Evolutionary conservation across 768 basidiomycete species (phyloP).

Genomic region (Leccinum pellstonianum): DNA sequence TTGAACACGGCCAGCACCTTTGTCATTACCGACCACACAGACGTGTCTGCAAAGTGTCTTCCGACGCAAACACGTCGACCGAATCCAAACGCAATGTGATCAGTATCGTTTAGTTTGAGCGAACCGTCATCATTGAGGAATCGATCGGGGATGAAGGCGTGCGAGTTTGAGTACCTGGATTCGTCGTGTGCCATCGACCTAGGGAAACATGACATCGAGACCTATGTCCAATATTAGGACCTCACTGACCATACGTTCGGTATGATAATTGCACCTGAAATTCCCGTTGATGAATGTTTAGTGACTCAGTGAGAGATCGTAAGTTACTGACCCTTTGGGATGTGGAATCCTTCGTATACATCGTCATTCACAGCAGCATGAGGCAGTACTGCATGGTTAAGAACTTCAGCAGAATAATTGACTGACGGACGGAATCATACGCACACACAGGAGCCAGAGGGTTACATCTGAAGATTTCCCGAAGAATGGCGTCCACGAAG

Average conservation of each 20-base stretch:
- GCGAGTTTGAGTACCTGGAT: slow-evolving; percentile 35
- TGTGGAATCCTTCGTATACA: slow-evolving; percentile 43
- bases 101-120: slow-evolving; percentile 5
- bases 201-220: background rate
- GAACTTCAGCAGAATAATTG: no score
- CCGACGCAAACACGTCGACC: slow-evolving; percentile 27
- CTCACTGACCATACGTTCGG: slow-evolving; percentile 13
- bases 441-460: slow-evolving; percentile 5
- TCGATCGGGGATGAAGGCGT: slow-evolving; percentile 38
- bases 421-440: background rate
- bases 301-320: background rate
- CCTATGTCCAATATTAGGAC: background rate
- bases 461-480: slow-evolving; percentile 2
- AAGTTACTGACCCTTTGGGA: slow-evolving; percentile 37
- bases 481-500: slow-evolving; percentile 7
- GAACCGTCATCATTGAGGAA: slow-evolving; percentile 32
- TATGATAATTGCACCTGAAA: slow-evolving; percentile 7
- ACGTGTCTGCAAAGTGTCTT: slow-evolving; percentile 18
- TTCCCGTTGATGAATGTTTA: background rate
- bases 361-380: slow-evolving; percentile 38
- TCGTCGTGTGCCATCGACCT: slow-evolving; percentile 23
- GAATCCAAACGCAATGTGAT: slow-evolving; percentile 22
- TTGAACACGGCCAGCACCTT: slow-evolving; percentile 14
- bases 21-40: slow-evolving; percentile 13
- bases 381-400: slow-evolving; percentile 19